Conservation (phyloP, 805 yeast species). For the Myxozyma sirexii region DNA sequence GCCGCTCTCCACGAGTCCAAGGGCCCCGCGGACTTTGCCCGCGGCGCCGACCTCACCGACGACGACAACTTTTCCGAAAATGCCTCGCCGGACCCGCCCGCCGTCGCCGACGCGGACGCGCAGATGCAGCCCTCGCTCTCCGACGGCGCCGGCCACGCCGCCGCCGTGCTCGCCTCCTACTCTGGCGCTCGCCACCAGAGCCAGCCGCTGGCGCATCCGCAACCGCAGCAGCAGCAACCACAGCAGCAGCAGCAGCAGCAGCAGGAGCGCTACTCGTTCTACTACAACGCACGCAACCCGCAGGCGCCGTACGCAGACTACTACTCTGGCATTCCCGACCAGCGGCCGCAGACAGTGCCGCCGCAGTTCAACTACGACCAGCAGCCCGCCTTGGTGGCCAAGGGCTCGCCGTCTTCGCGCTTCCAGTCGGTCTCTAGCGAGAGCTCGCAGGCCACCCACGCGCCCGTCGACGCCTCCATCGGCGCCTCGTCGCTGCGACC, state of each 20-base stretch:
- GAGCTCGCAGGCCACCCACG: slow-evolving; percentile 9
- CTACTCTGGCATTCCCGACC: background rate
- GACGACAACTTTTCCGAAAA: slow-evolving; percentile 41
- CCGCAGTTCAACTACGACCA: slow-evolving; percentile 4
- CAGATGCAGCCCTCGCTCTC: slow-evolving; percentile 8
- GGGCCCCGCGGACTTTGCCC: slow-evolving; percentile 35
- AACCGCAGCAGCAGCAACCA: slow-evolving; percentile 11
- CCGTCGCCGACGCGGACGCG: background rate
- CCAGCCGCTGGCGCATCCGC: background rate
- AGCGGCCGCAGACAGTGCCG: slow-evolving; percentile 4
- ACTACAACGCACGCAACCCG: background rate
- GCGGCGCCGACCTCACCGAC: slow-evolving; percentile 42
- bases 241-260: slow-evolving; percentile 23
- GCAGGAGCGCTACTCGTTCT: slow-evolving; percentile 8
- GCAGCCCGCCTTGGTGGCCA: background rate
- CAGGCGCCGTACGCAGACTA: background rate
- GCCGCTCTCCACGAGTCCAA: slow-evolving; percentile 26
- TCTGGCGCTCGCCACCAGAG: background rate
- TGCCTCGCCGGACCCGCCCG: slow-evolving; percentile 18
- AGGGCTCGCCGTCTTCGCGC: background rate
- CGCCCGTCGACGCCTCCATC: background rate
- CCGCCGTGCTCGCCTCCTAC: slow-evolving; percentile 8
- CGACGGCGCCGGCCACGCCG: slow-evolving; percentile 15
- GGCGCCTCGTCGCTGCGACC: slow-evolving; percentile 38
- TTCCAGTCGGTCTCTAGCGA: background rate